phyloP scores from a whole-genome alignment of 495 filamentous ascomycete genomes.

The Penicillium simplicissimum region DNA sequence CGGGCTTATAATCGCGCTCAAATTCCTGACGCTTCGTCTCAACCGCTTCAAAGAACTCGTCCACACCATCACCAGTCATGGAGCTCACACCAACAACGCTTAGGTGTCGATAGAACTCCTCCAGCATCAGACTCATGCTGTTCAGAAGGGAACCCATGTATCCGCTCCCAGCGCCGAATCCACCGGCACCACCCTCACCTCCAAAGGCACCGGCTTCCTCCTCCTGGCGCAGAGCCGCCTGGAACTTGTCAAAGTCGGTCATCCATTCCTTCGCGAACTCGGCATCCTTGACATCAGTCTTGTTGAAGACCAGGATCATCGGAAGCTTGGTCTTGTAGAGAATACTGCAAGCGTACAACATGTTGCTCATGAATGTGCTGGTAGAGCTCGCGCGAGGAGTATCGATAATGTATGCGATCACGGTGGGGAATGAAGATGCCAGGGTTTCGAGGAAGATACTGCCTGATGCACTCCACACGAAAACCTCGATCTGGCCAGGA shows the following conservation, averaged over 20 bases:
- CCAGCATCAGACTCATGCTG: conserved; percentile 95
- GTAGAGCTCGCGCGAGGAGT: conserved; percentile 91
- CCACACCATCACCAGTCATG: conserved; percentile 88
- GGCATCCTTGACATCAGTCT: conserved; percentile 91
- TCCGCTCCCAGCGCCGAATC: conserved; percentile 72
- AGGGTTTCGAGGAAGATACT: conserved; percentile 91
- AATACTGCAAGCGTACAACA: conserved; percentile 98
- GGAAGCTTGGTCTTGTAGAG: conserved; percentile 97
- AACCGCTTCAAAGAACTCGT: conserved; percentile 90
- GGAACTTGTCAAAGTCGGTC: conserved; percentile 97
- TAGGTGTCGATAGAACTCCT: conserved; percentile 95
- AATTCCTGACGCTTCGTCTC: conserved; percentile 86
- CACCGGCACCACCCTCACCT: conserved; percentile 61
- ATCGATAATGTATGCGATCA: conserved; percentile 96
- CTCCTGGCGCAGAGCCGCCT: conserved; percentile 76
- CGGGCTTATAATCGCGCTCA: conserved; percentile 85
- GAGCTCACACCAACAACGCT: conserved; percentile 90
- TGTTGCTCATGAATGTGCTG: conserved; percentile 98
- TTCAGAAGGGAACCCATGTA: conserved; percentile 98
- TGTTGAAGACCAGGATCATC: conserved; percentile 99
- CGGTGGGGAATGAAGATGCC: conserved; percentile 90
- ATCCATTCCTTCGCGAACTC: conserved; percentile 98
- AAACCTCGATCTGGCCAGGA: conserved; percentile 96
- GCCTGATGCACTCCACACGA: conserved; percentile 94
- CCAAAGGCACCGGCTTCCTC: conserved; percentile 78